These are phyloP conservation scores for Pisolithus sp. DNA, from an alignment of 768 basidiomycete species.

Conservation along the genomic window DNA sequence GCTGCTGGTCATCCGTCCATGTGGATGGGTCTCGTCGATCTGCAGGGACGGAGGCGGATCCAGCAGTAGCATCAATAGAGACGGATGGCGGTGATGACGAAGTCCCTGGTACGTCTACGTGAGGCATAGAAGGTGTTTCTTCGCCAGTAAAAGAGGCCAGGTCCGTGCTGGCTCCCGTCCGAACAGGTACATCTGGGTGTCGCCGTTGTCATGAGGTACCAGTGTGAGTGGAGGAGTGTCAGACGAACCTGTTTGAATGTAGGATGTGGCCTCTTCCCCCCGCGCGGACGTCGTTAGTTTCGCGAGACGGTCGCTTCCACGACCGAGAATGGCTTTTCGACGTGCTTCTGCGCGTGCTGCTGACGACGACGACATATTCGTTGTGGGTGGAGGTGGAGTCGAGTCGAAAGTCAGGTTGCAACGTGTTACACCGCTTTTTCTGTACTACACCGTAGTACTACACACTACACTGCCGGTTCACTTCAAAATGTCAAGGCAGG, in stretches of 20 bases:
- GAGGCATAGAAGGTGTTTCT: conserved; percentile 21
- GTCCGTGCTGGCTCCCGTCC: conserved; percentile 11
- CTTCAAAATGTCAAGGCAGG: conserved; percentile 46
- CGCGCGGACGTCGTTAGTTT: conserved; percentile 73
- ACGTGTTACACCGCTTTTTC: no score
- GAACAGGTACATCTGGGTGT: conserved; percentile 8
- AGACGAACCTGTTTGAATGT: conserved; percentile 41
- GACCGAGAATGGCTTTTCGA: conserved; percentile 65
- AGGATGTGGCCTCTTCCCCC: conserved; percentile 57
- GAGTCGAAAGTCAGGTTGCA: not conserved
- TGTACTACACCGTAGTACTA: no score
- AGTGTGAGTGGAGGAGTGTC: not conserved
- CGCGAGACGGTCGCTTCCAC: conserved; percentile 68
- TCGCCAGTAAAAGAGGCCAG: conserved; percentile 33
- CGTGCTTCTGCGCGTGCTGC: conserved; percentile 75
- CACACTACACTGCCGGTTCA: not conserved
- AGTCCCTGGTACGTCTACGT: conserved; percentile 18
- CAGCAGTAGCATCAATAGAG: not conserved
- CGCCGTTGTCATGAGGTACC: not conserved
- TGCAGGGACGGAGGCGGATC: not conserved
- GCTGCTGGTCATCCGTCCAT: conserved; percentile 66
- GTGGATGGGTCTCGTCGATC: conserved; percentile 45
- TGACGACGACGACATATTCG: conserved; percentile 40
- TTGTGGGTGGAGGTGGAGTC: conserved; percentile 6
- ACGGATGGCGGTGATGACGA: conserved; percentile 21